Percentiles rank a stretch among this genome's conserved stretches.
phyloP scores from a whole-genome alignment of 352 stramenopile genomes.

The Phytophthora litchii region DNA sequence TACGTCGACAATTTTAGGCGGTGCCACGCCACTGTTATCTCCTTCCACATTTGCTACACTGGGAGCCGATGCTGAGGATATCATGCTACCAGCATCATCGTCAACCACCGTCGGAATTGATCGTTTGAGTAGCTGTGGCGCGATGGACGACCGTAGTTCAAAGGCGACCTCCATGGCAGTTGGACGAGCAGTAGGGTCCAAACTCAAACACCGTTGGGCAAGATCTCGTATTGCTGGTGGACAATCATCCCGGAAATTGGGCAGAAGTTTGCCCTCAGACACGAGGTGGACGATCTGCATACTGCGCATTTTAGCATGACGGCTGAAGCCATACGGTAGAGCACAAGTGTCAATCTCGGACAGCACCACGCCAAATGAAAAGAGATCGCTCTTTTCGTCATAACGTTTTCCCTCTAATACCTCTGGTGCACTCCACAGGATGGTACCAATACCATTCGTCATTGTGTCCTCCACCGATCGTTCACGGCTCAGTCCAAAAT shows the following conservation, averaged over 20 bases:
- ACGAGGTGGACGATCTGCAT: conserved; percentile 88
- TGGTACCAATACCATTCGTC: conserved; percentile 79
- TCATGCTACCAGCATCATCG: conserved; percentile 18
- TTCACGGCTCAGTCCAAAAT: conserved; percentile 75
- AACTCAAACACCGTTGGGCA: conserved; percentile 61
- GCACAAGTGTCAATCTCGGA: conserved; percentile 81
- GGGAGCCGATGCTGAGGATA: conserved; percentile 14
- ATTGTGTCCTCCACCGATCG: conserved; percentile 74
- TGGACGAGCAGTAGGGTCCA: conserved; percentile 63
- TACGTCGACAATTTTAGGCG: conserved; percentile 7
- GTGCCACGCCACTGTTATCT: neutral
- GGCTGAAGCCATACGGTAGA: conserved; percentile 71
- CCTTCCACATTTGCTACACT: conserved; percentile 9
- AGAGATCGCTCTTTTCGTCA: conserved; percentile 81
- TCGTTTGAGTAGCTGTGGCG: conserved; percentile 44
- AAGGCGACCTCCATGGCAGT: conserved; percentile 77
- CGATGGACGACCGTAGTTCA: conserved; percentile 61
- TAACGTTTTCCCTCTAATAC: conserved; percentile 77
- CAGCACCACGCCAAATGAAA: conserved; percentile 76
- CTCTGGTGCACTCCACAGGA: conserved; percentile 75
- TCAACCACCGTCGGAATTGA: conserved; percentile 17
- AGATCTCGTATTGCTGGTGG: conserved; percentile 57
- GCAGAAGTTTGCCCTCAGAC: conserved; percentile 74
- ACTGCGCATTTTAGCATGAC: conserved; percentile 72
- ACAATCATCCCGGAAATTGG: conserved; percentile 74